Percentiles rank a stretch among this genome's conserved stretches.
Conservation (phyloP, 225 moss, liverwort and hornwort genomes). For the Straminergon stramineum region DNA sequence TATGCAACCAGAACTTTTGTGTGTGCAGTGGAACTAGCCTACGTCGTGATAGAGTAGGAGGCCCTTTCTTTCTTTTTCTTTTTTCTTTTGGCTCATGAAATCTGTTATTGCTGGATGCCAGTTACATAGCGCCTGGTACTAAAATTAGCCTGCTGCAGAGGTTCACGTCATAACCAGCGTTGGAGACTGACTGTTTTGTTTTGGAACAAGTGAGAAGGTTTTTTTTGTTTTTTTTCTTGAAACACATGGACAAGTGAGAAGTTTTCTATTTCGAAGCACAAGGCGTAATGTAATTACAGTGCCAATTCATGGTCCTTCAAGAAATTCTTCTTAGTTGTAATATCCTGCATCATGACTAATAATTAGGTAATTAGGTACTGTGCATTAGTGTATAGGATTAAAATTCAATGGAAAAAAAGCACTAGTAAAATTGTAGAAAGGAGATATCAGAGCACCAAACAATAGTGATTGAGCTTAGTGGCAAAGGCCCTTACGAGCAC, state of each 20-base stretch:
- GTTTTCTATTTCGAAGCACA: not conserved
- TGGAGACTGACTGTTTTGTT: not conserved
- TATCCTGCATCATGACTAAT: not conserved
- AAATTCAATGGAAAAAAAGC: not conserved
- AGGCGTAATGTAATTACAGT: not conserved
- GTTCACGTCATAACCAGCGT: not conserved
- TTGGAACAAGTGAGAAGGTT: not conserved
- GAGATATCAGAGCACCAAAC: not conserved
- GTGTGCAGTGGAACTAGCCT: not conserved
- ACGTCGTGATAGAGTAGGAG: not conserved
- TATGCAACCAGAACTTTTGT: slow-evolving; percentile 10
- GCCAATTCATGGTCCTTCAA: not conserved
- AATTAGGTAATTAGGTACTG: not conserved
- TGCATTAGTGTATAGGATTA: not conserved
- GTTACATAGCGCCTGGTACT: not conserved
- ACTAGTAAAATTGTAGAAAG: not conserved
- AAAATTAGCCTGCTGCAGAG: not conserved
- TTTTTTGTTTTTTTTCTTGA: too few relatives aligned
- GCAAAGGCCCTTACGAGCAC: not conserved
- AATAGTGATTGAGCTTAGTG: not conserved
- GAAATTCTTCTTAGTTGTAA: not conserved
- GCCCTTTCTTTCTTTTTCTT: too few relatives aligned
- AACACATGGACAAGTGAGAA: not conserved
- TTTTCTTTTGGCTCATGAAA: not conserved
- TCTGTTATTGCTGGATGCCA: slow-evolving; percentile 1